A percentile compares a stretch with the other conserved stretches of the same genome.
Evolutionary conservation across 2,329 filamentous ascomycete species (phyloP).

Genomic region (Aspergillus uvarum): DNA sequence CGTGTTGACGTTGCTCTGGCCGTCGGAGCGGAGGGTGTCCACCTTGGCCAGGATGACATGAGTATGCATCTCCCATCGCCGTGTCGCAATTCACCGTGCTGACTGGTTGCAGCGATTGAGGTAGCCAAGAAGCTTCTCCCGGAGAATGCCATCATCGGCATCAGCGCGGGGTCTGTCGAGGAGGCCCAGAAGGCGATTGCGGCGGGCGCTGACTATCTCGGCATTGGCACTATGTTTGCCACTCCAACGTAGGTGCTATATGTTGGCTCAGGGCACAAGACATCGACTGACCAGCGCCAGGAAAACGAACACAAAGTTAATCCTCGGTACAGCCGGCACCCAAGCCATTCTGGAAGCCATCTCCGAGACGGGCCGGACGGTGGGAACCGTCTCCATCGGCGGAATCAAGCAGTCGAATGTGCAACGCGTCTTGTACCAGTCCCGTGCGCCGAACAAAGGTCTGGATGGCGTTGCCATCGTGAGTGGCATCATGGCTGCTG

Average conservation of each 20-base stretch:
- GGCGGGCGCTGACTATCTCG: conserved; percentile 84
- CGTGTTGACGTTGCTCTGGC: conserved; percentile 85
- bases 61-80: conserved; percentile 47
- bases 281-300: conserved; percentile 42
- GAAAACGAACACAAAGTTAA: conserved; percentile 82
- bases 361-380: conserved; percentile 41
- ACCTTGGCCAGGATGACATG: conserved; percentile 94
- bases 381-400: conserved; percentile 74
- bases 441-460: conserved; percentile 54
- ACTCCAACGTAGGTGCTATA: conserved; percentile 67
- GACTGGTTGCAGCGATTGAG: conserved; percentile 50
- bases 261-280: background rate
- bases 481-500: conserved; percentile 77
- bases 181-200: conserved; percentile 72
- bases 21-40: conserved; percentile 84
- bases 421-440: conserved; percentile 72
- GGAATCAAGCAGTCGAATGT: conserved; percentile 78
- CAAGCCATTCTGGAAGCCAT: conserved; percentile 66
- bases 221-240: conserved; percentile 84
- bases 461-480: conserved; percentile 85
- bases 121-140: conserved; percentile 73
- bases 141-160: conserved; percentile 76
- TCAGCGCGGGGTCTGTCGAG: conserved; percentile 72
- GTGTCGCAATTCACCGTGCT: conserved; percentile 1
- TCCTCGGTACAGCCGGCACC: conserved; percentile 72